These are phyloP conservation scores for Ophiostoma ulmi DNA, from an alignment of 2,329 filamentous ascomycete genomes.

Conservation along the genomic window DNA sequence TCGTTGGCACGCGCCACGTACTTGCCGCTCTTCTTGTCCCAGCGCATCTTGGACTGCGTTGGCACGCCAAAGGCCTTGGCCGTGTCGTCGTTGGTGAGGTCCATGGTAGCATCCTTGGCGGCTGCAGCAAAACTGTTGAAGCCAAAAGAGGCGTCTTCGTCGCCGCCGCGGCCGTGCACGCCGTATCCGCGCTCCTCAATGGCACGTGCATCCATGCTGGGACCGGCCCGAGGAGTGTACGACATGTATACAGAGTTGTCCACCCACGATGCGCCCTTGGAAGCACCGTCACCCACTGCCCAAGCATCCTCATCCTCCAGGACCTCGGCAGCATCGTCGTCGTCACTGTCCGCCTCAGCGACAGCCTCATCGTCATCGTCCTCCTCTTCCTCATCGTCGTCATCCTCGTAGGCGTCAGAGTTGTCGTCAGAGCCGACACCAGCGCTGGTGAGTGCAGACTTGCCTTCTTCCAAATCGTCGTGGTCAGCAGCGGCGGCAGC, in stretches of 20 bases:
- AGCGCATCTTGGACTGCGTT: conserved; percentile 74
- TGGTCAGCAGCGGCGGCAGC: conserved; percentile 39
- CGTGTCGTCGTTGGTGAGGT: conserved; percentile 82
- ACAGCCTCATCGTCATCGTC: conserved; percentile 23
- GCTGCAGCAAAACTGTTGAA: conserved; percentile 74
- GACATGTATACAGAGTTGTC: conserved; percentile 95
- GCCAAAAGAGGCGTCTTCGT: conserved; percentile 54
- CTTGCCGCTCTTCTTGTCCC: conserved; percentile 96
- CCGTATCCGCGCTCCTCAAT: conserved; percentile 91
- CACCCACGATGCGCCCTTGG: conserved; percentile 57
- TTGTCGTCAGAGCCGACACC: conserved; percentile 51
- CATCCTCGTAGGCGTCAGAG: not conserved
- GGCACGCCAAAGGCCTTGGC: conserved; percentile 74
- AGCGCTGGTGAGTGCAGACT: conserved; percentile 11
- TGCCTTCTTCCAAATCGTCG: conserved; percentile 32
- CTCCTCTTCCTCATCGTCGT: conserved; percentile 35
- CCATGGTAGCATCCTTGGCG: conserved; percentile 84
- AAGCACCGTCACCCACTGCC: conserved; percentile 32
- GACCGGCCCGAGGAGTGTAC: conserved; percentile 76
- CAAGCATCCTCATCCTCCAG: conserved; percentile 54
- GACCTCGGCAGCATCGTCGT: conserved; percentile 65
- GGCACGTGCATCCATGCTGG: conserved; percentile 41
- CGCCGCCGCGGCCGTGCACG: conserved; percentile 55
- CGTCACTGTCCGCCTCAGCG: conserved; percentile 51
- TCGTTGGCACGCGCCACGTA: conserved; percentile 91